Evolutionary conservation across 2,329 filamentous ascomycete species (phyloP).

Genomic region (Sphaceloma murrayae): DNA sequence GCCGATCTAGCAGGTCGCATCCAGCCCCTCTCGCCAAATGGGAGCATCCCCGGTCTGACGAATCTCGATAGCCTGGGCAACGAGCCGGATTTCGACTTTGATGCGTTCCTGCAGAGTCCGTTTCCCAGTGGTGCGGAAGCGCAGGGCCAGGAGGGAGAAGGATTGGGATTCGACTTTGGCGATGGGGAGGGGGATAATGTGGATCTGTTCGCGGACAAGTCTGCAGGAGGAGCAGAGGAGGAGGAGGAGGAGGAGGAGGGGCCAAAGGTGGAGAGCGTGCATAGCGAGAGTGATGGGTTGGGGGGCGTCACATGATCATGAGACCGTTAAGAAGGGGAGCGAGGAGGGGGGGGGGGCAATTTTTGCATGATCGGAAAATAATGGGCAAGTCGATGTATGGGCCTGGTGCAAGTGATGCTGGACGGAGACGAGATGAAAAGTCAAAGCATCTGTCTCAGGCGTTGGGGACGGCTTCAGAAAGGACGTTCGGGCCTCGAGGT

Average conservation of each 20-base stretch:
- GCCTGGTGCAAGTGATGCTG: no score
- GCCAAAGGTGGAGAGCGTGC: slow-evolving; percentile 34
- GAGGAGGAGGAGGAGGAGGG: slow-evolving; percentile 21
- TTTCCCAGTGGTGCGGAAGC: slow-evolving; percentile 5
- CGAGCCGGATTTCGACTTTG: slow-evolving; percentile 42
- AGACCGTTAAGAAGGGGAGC: background rate
- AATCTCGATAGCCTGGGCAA: slow-evolving; percentile 32
- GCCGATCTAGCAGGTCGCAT: slow-evolving; percentile 64
- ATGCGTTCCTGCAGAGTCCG: slow-evolving; percentile 47
- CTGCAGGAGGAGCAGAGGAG: background rate
- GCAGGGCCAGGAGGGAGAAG: slow-evolving; percentile 17
- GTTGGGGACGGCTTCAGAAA: no score
- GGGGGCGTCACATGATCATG: background rate
- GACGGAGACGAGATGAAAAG: no score
- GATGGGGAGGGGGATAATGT: slow-evolving; percentile 20
- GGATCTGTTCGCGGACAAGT: slow-evolving; percentile 13
- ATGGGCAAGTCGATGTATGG: no score
- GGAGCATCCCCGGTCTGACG: slow-evolving; percentile 61
- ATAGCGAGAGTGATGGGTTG: slow-evolving; percentile 24
- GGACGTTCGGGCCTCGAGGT: no score
- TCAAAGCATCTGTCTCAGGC: no score
- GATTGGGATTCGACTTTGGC: slow-evolving; percentile 25
- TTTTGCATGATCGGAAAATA: background rate
- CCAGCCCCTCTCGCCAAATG: slow-evolving; percentile 70
- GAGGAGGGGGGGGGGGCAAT: background rate